Evolutionary conservation across 768 basidiomycete species (phyloP), one percentile per base, ranked within the genome.

Genomic region (Lentinula lateritia): DNA sequence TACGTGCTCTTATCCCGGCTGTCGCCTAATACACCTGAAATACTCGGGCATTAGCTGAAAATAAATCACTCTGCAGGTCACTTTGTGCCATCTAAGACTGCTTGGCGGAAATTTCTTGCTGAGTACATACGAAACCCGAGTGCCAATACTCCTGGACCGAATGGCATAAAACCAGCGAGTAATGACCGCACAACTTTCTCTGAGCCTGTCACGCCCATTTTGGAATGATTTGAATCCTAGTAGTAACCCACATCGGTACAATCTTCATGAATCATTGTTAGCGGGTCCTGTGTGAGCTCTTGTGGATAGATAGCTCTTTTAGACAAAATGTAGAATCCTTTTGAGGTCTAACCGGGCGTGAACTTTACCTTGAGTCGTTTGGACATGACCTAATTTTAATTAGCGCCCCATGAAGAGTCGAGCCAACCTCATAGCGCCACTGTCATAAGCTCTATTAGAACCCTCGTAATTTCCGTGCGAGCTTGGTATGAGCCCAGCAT

Each of bases 21-120:
- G 28, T 28, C 28, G 28, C 28, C 28, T 4, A 28, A 28, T 28
- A 28, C 28, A 28, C 28, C 3, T 28, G 28, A 28, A 28, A 28
- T 28, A 28, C 28, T 28, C 53, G 57, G 52, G 46, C 13, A 16
- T 35, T 15, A 8, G 13, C 50, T 41, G 57, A 13, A 5, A 46
- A 58, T 45, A 18, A 59, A 55, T 50, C 32, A 20, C 20, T 15
- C n/a, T 8, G 3, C 65, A 93, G 92, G 91, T 7, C 92, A 95
- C 71, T 92, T 92, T 65, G 85, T 94, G 3, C 93, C 93, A 1
- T 87, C 86, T 9, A 90, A 88, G 66, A 84, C 81, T 1, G 80
- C 75, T 46, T 95, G 91, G 92, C 80, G 89, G 35, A 81, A 80
- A 66, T 93, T 95, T 72, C 75, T 94, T 57, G 79, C 79, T 52